phyloP scores from a whole-genome alignment of 306 rosid species.

The Quercus dentata region DNA sequence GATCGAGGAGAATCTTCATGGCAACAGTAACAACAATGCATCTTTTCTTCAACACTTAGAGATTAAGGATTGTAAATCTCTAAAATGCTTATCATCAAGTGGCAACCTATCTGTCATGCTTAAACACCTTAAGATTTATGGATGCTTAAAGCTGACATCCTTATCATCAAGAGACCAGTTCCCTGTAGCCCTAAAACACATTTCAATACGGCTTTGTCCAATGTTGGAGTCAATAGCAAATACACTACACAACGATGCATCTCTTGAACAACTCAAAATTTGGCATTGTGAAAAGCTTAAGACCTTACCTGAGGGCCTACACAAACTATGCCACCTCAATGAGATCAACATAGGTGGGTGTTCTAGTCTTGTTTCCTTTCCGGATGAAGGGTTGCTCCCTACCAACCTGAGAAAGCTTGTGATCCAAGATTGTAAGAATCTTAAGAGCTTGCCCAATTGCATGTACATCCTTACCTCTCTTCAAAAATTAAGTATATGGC shows the following conservation, averaged over 20 bases:
- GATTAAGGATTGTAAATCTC: not conserved
- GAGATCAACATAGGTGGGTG: not conserved
- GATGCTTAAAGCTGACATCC: not conserved
- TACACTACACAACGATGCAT: not conserved
- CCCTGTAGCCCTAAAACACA: not conserved
- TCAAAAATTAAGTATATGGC: not conserved
- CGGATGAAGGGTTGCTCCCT: not conserved
- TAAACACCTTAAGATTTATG: no score
- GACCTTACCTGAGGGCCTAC: constrained; percentile 11
- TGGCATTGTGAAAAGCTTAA: constrained; percentile 15
- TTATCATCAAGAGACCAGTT: constrained; percentile 10
- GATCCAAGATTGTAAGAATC: not conserved
- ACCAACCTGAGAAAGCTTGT: not conserved
- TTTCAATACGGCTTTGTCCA: not conserved
- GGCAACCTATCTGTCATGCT: no score
- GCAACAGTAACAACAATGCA: no score
- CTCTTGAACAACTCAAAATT: constrained; percentile 3
- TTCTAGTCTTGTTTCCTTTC: constrained; percentile 14
- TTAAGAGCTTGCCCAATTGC: constrained; percentile 1
- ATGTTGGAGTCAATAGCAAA: constrained; percentile 8
- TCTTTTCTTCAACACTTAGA: not conserved
- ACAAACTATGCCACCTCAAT: not conserved
- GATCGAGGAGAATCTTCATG: not conserved
- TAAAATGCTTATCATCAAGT: no score
- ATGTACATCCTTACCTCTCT: constrained; percentile 6